phyloP scores from a whole-genome alignment of 2,329 filamentous ascomycete species.

The Clarireedia hainanense region DNA sequence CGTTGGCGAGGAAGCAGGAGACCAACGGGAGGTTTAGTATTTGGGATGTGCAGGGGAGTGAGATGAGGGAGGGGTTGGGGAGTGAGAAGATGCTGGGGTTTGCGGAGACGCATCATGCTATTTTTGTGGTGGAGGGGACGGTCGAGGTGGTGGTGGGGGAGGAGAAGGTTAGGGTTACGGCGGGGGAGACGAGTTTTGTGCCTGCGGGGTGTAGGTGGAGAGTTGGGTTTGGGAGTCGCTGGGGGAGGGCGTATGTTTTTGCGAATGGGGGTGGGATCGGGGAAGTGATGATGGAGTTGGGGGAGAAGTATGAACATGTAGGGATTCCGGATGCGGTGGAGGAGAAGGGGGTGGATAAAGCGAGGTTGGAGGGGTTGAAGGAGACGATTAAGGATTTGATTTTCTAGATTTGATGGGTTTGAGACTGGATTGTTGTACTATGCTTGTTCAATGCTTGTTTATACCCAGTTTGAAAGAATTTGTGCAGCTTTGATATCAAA shows the following conservation, averaged over 20 bases:
- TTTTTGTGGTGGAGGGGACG: constrained; percentile 40
- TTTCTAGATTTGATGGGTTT: not conserved
- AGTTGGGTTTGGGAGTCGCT: constrained; percentile 12
- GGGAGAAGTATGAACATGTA: not conserved
- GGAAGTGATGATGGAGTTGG: constrained; percentile 13
- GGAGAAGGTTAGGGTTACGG: constrained; percentile 12
- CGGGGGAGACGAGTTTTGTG: constrained; percentile 22
- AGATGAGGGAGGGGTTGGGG: not conserved
- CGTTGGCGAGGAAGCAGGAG: constrained; percentile 41
- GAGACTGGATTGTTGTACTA: too few relatives aligned
- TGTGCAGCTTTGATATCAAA: too few relatives aligned
- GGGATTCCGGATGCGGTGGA: not conserved
- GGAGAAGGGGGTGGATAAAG: not conserved
- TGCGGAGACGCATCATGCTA: constrained; percentile 42
- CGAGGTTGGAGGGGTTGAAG: not conserved
- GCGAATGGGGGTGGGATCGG: constrained; percentile 24
- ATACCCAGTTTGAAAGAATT: too few relatives aligned
- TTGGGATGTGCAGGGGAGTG: constrained; percentile 41
- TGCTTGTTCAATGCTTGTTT: too few relatives aligned
- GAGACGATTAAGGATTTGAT: not conserved
- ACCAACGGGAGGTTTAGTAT: constrained; percentile 43
- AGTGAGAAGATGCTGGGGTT: not conserved
- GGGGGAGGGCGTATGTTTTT: constrained; percentile 23
- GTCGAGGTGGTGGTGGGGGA: constrained; percentile 35
- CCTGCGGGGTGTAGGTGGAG: constrained; percentile 18